Base-by-base conservation (phyloP, 2,329 filamentous ascomycete genomes). In the Colletotrichum sp. region DNA sequence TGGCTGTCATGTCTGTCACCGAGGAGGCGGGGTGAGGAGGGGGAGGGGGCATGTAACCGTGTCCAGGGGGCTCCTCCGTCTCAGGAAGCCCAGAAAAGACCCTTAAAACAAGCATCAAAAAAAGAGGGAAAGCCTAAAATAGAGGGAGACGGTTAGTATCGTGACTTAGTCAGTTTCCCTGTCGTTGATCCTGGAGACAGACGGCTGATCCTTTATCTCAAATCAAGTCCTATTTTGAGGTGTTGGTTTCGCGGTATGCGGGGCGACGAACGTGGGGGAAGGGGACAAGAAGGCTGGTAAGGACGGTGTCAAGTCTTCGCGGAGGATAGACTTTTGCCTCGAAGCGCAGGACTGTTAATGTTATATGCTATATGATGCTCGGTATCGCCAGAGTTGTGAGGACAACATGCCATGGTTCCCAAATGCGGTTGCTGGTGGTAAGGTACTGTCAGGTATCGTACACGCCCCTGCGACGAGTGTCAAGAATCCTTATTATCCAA, bases 161-260 rank as follows among this genome's bases (percentile, higher is more conserved):
- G 63, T 13, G 9, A 59, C 71, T 74, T 36, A 49, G n/a, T 49
- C 71, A 36, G 30, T 49, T 65, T 49, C 72, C 71, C 71, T 55
- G 71, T 36, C 21, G 65, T 52, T 18, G n/a, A 68, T 68, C 66
- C 28, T 62, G 7, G 13, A 57, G 13, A 26, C 2, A 16, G 24
- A 30, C 44, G 65, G 34, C 7, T 16, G 10, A 52, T 52, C 36
- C 34, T 16, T 9, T 24, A n/a, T 65, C 34, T 65, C 30, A 26
- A 12, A 30, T 65, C 21, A 24, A 18, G 34, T 44, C 63, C 36
- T 64, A 64, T 64, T 64, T 24, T 39, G 36, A 34, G 18, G 8
- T 39, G 60, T 64, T 26, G 16, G 34, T 24, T 30, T 28, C 63
- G 24, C n/a, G 34, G 63, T 2, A 8, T 36, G 36, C 63, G 63